Conservation (phyloP, 345 rosid genomes). For the Zanthoxylum bungeanum region DNA sequence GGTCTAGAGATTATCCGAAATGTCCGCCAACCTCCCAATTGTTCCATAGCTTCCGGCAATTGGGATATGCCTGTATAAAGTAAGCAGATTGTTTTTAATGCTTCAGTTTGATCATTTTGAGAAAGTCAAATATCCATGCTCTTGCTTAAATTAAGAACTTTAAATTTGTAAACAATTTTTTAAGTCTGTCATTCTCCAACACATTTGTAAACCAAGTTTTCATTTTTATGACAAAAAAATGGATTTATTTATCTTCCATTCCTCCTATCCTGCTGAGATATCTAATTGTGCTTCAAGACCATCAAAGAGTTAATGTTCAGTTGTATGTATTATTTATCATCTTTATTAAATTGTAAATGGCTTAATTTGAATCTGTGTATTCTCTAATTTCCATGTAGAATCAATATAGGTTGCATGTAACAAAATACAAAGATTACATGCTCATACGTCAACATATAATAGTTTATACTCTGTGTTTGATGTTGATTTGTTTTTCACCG, state of each 20-base stretch:
- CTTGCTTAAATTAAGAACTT: background rate
- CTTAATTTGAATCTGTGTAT: background rate
- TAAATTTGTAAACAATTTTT: background rate
- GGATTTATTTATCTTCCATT: background rate
- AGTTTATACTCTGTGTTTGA: background rate
- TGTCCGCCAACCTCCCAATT: constrained; percentile 90
- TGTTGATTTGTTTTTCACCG: background rate
- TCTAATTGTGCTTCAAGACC: background rate
- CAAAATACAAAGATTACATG: background rate
- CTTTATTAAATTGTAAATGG: background rate
- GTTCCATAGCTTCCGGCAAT: constrained; percentile 89
- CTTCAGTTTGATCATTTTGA: constrained; percentile 2
- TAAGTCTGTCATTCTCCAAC: background rate
- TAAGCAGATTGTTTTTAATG: constrained; percentile 29
- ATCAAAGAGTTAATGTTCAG: too few relatives aligned
- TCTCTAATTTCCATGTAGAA: background rate
- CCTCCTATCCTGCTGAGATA: background rate
- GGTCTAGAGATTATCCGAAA: constrained; percentile 98
- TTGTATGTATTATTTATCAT: background rate
- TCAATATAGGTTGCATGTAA: background rate
- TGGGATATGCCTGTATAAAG: constrained; percentile 97
- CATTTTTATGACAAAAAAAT: background rate
- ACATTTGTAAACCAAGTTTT: background rate
- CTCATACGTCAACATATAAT: background rate
- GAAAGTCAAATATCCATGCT: background rate